Evolutionary conservation across 2,329 filamentous ascomycete species (phyloP).

Genomic region (Aureobasidium melanogenum): DNA sequence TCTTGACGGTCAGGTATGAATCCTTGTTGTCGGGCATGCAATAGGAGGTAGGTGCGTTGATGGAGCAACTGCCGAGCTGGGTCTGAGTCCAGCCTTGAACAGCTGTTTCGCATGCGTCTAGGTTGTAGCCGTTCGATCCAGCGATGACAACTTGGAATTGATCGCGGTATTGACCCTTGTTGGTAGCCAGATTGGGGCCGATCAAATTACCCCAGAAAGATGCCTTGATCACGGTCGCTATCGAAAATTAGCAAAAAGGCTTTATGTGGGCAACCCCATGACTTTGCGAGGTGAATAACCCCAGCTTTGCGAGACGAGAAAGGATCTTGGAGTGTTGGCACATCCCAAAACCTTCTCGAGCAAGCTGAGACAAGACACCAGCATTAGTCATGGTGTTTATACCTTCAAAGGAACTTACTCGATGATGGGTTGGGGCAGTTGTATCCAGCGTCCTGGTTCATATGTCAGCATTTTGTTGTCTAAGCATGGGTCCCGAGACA

Average conservation of each 20-base stretch:
- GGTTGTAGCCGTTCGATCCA: constrained; percentile 32
- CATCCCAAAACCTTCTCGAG: too few relatives aligned
- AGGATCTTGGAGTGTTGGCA: too few relatives aligned
- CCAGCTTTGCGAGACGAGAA: too few relatives aligned
- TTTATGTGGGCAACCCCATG: too few relatives aligned
- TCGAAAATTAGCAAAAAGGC: too few relatives aligned
- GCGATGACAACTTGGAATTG: constrained; percentile 33
- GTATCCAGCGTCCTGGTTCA: constrained; percentile 20
- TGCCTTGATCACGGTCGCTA: constrained; percentile 25
- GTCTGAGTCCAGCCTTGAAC: background rate
- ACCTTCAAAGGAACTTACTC: too few relatives aligned
- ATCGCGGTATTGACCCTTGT: constrained; percentile 26
- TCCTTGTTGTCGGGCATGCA: background rate
- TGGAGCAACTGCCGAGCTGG: background rate
- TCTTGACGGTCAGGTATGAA: background rate
- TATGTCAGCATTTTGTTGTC: background rate
- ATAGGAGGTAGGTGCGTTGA: background rate
- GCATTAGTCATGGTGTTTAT: too few relatives aligned
- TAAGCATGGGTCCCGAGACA: background rate
- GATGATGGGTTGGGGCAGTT: constrained; percentile 27
- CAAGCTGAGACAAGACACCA: too few relatives aligned
- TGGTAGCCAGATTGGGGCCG: constrained; percentile 20
- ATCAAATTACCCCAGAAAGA: constrained; percentile 26
- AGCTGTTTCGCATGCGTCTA: constrained; percentile 11
- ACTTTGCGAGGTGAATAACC: too few relatives aligned